Percentiles rank a stretch among this genome's conserved stretches.
Conservation (phyloP, 495 filamentous ascomycete genomes). For the Terfezia boudieri region DNA sequence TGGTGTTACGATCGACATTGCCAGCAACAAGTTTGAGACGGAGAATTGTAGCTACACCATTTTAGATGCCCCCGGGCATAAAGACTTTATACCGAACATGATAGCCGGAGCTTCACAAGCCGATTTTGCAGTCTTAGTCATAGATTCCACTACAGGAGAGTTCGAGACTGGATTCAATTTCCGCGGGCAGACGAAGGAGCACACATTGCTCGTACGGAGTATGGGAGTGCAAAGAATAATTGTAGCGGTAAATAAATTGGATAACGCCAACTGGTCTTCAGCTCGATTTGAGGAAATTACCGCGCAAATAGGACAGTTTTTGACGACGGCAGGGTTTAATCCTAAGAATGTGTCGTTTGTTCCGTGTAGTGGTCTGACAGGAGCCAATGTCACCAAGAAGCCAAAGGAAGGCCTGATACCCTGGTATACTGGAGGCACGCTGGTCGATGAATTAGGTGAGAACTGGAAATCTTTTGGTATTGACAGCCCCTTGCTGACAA, state of each 20-base stretch:
- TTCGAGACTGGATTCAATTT: slow-evolving; percentile 83
- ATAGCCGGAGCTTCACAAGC: slow-evolving; percentile 90
- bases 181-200: slow-evolving; percentile 85
- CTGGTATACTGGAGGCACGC: slow-evolving; percentile 63
- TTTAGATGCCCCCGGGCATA: slow-evolving; percentile 80
- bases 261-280: slow-evolving; percentile 57
- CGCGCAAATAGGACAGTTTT: slow-evolving; percentile 60
- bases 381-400: slow-evolving; percentile 56
- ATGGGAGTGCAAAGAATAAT: slow-evolving; percentile 78
- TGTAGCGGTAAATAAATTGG: slow-evolving; percentile 88
- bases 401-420: slow-evolving; percentile 25
- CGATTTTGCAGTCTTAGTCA: slow-evolving; percentile 86
- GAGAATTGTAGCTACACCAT: slow-evolving; percentile 74
- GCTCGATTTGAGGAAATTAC: slow-evolving; percentile 66
- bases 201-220: slow-evolving; percentile 69
- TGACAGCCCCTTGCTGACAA: too few species aligned
- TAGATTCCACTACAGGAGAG: slow-evolving; percentile 67
- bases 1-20: slow-evolving; percentile 95
- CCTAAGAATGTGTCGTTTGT: slow-evolving; percentile 60
- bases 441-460: slow-evolving; percentile 46
- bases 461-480: not conserved
- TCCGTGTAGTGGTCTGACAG: slow-evolving; percentile 69
- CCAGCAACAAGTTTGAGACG: slow-evolving; percentile 81
- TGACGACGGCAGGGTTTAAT: slow-evolving; percentile 60
- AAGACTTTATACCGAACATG: slow-evolving; percentile 97